These are phyloP conservation scores for Yarrowia sp. DNA, from an alignment of 805 yeast species.

Conservation along the genomic window DNA sequence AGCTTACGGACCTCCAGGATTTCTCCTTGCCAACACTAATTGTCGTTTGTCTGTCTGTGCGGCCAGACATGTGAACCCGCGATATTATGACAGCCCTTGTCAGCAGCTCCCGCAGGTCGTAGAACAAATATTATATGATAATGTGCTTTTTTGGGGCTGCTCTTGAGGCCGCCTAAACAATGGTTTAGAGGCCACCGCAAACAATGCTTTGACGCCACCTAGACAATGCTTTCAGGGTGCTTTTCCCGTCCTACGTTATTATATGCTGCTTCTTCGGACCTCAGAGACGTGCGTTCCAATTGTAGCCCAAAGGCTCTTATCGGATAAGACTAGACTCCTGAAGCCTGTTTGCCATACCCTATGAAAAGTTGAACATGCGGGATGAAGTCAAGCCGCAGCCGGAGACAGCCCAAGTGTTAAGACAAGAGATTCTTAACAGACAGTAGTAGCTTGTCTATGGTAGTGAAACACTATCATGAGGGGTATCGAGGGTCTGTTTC, in stretches of 20 bases:
- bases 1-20: no score
- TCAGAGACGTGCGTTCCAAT: no score
- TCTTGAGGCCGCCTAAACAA: no score
- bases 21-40: no score
- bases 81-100: background rate
- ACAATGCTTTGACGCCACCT: no score
- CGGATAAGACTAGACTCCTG: constrained; percentile 8
- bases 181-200: no score
- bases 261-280: background rate
- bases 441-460: no score
- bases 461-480: background rate
- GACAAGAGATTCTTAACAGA: no score
- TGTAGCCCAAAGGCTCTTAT: background rate
- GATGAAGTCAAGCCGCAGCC: background rate
- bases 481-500: background rate
- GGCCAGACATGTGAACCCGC: no score
- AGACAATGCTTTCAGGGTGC: background rate
- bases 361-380: background rate
- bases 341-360: no score
- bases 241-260: background rate
- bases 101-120: background rate
- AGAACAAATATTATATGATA: background rate
- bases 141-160: background rate
- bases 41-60: no score
- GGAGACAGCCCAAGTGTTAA: no score